Evolutionary conservation across 2,329 filamentous ascomycete genomes (phyloP).

Genomic region (Botryotinia narcissicola): DNA sequence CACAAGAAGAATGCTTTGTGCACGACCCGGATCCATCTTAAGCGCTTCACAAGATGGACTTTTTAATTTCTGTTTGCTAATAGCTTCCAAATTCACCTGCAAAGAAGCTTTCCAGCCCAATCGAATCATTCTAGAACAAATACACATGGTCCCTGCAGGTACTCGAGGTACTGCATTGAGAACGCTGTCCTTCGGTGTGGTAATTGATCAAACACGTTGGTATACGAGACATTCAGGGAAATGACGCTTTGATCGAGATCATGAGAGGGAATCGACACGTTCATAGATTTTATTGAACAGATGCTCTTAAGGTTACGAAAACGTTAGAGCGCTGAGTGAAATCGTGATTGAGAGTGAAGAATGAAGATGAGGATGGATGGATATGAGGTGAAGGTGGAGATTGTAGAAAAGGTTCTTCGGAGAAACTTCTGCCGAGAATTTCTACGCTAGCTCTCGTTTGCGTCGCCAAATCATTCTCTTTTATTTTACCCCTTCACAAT

Average conservation of each 20-base stretch:
- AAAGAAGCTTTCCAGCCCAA: conserved; percentile 14
- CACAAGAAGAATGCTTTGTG: not conserved
- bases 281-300: not conserved
- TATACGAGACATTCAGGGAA: not conserved
- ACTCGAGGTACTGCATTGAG: not conserved
- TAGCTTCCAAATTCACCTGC: conserved; percentile 4
- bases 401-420: not conserved
- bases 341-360: not conserved
- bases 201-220: not conserved
- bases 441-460: conserved; percentile 5
- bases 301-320: not conserved
- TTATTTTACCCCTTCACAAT: not conserved
- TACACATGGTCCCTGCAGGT: not conserved
- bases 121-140: conserved; percentile 9
- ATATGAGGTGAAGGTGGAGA: not conserved
- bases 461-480: not conserved
- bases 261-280: not conserved
- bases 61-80: not conserved
- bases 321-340: not conserved
- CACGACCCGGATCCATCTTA: conserved; percentile 4
- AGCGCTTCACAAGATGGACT: not conserved
- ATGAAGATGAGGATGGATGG: not conserved
- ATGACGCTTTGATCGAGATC: not conserved
- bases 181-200: not conserved
- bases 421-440: not conserved